Evolutionary conservation across 2,329 filamentous ascomycete species (phyloP), one percentile per base, ranked within the genome.

Genomic region (Blastomyces gilchristii): DNA sequence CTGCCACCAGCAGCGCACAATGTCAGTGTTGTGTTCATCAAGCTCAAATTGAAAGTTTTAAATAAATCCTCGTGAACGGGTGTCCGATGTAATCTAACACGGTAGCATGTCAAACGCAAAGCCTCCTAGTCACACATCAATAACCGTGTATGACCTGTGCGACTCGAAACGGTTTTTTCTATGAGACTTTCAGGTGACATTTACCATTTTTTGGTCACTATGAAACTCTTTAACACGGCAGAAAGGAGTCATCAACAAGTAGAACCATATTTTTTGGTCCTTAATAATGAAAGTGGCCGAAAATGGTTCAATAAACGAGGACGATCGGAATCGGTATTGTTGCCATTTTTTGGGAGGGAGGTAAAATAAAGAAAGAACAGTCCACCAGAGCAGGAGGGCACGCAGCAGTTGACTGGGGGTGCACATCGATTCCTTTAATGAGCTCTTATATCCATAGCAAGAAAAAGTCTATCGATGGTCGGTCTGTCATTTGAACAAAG

Each of bases 121-220:
- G 9, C 2, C 31, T n/a, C n/a, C 2, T 25, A 16, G 53, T 43
- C 18, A 57, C 54, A 39, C 54, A 41, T 57, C 54, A 57, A 57
- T 57, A 57, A 41, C 54, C 54, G 54, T 12, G 54, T 57, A 57
- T 57, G 34, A 57, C 54, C n/a, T 57, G 54, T 43, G n/a, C 12
- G 18, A 57, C 54, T 25, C 8, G 11, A 57, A 57, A 57, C 54
- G 37, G 52, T 54, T 31, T 54, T 54, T 16, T 54, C 52, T 7
- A 31, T 22, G 9, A 28, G 12, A 50, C 31, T 12, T 4, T 3
- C 14, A 28, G 22, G 22, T 11, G 47, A 3, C 22, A 50, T 5
- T 12, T 14, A 11, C 11, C 22, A 1, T 49, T 49, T 49, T 49
- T 8, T 25, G 43, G 43, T 25, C 7, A 25, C 47, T 18, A 18